Conservation (phyloP, 345 rosid genomes). For the Iberis pinnata region DNA sequence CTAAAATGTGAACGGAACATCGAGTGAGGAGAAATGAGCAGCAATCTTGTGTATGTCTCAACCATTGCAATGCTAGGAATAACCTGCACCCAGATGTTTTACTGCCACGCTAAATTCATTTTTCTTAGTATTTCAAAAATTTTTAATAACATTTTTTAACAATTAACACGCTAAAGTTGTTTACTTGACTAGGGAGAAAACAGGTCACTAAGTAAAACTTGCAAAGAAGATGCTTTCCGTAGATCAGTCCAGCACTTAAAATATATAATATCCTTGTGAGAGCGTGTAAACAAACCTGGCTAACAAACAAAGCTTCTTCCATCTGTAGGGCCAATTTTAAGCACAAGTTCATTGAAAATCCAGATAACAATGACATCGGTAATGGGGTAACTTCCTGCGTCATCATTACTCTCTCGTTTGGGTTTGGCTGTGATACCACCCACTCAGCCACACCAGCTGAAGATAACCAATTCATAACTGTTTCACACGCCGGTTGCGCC, state of each 20-base stretch:
- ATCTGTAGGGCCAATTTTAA: conserved; percentile 69
- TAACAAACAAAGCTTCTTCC: conserved; percentile 80
- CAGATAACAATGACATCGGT: conserved; percentile 84
- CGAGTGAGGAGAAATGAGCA: conserved; percentile 84
- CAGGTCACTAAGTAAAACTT: conserved; percentile 9
- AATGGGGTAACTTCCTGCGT: conserved; percentile 91
- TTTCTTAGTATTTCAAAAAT: conserved; percentile 2
- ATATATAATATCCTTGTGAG: conserved; percentile 19
- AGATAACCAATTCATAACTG: conserved; percentile 73
- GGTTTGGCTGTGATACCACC: conserved; percentile 53
- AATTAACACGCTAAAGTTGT: conserved; percentile 1
- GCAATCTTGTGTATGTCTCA: conserved; percentile 90
- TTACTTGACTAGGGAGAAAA: conserved; percentile 7
- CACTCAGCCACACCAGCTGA: conserved; percentile 73
- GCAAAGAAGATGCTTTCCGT: conserved; percentile 12
- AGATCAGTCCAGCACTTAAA: conserved; percentile 13
- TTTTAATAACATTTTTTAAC: background rate
- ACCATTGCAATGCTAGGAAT: conserved; percentile 98
- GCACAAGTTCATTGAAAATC: conserved; percentile 79
- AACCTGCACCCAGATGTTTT: conserved; percentile 48
- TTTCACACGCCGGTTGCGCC: conserved; percentile 93
- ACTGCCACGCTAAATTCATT: conserved; percentile 14
- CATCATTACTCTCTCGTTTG: conserved; percentile 72
- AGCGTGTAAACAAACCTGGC: conserved; percentile 55
- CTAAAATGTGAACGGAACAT: conserved; percentile 82